These are phyloP conservation scores for Trichoderma asperellum DNA, from an alignment of 2,329 filamentous ascomycete species.

Conservation along the genomic window DNA sequence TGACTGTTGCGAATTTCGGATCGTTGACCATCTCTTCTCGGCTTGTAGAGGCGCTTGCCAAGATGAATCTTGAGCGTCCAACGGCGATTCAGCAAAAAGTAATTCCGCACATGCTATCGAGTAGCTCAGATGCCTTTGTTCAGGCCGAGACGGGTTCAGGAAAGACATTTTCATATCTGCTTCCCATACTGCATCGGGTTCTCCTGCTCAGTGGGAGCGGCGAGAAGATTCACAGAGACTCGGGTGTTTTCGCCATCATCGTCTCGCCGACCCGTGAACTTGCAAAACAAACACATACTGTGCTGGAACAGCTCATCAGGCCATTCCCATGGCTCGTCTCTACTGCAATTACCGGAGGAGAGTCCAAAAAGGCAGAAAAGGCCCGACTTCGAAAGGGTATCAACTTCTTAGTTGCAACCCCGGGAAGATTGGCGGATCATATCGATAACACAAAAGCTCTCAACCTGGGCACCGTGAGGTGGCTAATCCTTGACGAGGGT, in stretches of 20 bases:
- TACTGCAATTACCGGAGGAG: conserved; percentile 75
- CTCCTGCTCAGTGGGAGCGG: conserved; percentile 70
- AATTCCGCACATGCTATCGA: conserved; percentile 76
- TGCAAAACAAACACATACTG: conserved; percentile 88
- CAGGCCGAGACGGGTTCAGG: conserved; percentile 97
- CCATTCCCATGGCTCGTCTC: conserved; percentile 93
- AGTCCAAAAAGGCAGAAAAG: conserved; percentile 81
- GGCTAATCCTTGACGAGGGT: conserved; percentile 93
- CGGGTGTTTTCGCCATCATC: conserved; percentile 91
- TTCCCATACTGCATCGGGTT: conserved; percentile 89
- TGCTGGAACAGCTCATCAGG: conserved; percentile 82
- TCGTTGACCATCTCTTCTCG: conserved; percentile 80
- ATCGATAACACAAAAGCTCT: conserved; percentile 88
- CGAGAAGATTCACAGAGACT: conserved; percentile 73
- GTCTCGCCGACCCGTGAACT: conserved; percentile 91
- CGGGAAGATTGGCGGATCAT: conserved; percentile 88
- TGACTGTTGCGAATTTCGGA: conserved; percentile 83
- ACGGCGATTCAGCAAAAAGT: conserved; percentile 94
- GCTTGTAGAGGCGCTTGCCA: conserved; percentile 81
- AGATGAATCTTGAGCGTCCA: conserved; percentile 85
- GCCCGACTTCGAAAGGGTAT: conserved; percentile 90
- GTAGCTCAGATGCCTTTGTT: conserved; percentile 89
- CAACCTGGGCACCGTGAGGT: conserved; percentile 85
- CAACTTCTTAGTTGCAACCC: conserved; percentile 94
- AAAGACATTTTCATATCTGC: conserved; percentile 93